These are phyloP conservation scores for Ophiostoma perfectum DNA, from an alignment of 2,329 filamentous ascomycete genomes.

Conservation along the genomic window DNA sequence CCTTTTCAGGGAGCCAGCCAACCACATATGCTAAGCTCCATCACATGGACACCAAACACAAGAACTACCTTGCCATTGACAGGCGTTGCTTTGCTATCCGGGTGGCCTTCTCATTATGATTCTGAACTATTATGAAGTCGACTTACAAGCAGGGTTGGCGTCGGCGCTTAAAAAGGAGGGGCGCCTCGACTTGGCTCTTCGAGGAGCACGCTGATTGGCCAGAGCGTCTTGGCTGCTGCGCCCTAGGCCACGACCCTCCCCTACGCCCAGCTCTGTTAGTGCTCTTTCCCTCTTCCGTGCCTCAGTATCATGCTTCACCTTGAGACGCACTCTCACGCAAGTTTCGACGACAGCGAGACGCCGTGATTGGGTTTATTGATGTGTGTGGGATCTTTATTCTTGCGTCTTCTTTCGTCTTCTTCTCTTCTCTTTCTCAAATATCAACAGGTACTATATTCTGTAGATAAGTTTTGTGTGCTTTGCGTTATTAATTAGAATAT, in stretches of 20 bases:
- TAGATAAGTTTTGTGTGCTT: no score
- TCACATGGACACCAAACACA: neutral
- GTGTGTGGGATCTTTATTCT: no score
- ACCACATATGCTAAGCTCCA: neutral
- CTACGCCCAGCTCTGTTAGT: neutral
- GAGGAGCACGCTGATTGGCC: slow-evolving; percentile 20
- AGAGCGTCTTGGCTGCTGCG: slow-evolving; percentile 9
- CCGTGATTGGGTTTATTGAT: neutral
- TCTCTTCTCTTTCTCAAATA: no score
- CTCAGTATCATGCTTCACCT: neutral
- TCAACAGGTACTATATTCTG: no score
- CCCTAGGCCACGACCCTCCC: neutral
- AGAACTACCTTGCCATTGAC: neutral
- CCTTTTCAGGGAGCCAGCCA: neutral
- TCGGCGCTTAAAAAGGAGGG: slow-evolving; percentile 23
- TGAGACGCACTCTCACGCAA: neutral
- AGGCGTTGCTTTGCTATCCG: slow-evolving; percentile 5
- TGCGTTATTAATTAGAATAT: no score
- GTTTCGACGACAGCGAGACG: neutral
- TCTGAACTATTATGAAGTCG: neutral
- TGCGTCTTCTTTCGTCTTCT: no score
- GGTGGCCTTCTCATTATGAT: neutral
- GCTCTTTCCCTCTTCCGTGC: neutral
- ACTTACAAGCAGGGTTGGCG: slow-evolving; percentile 22
- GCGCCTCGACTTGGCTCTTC: slow-evolving; percentile 15